Percentiles rank a stretch among this genome's conserved stretches.
Conservation (phyloP, 345 rosid genomes). For the Gossypium longicalyx region DNA sequence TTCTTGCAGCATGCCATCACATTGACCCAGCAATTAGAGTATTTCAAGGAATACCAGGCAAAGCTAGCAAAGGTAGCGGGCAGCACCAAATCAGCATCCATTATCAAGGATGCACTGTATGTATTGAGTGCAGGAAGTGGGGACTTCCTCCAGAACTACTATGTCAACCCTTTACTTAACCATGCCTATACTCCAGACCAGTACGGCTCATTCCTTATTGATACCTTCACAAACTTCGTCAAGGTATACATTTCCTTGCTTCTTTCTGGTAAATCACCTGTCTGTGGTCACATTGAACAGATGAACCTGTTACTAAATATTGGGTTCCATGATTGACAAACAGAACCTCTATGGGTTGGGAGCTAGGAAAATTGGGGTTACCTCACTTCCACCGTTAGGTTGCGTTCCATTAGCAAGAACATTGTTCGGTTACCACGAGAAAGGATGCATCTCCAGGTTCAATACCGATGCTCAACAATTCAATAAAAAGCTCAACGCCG, state of each 20-base stretch:
- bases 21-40: constrained; percentile 59
- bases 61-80: constrained; percentile 68
- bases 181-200: constrained; percentile 54
- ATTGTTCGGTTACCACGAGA: constrained; percentile 56
- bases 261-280: background rate
- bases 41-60: constrained; percentile 70
- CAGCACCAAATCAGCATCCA: constrained; percentile 45
- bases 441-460: constrained; percentile 62
- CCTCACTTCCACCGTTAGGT: constrained; percentile 86
- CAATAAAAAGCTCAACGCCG: constrained; percentile 63
- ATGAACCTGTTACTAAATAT: background rate
- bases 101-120: constrained; percentile 57
- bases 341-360: constrained; percentile 65
- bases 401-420: constrained; percentile 85
- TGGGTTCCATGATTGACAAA: constrained; percentile 2
- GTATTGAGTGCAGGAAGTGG: constrained; percentile 81
- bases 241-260: constrained; percentile 35
- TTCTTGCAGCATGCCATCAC: constrained; percentile 73
- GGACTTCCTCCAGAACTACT: constrained; percentile 82
- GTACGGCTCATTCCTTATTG: constrained; percentile 57
- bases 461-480: constrained; percentile 68
- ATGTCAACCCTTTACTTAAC: constrained; percentile 63
- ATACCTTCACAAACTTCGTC: constrained; percentile 47
- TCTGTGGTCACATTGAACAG: background rate
- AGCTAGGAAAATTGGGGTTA: constrained; percentile 83